phyloP scores from a whole-genome alignment of 2,329 filamentous ascomycete genomes.

The Chrysosporium keratinophilum region DNA sequence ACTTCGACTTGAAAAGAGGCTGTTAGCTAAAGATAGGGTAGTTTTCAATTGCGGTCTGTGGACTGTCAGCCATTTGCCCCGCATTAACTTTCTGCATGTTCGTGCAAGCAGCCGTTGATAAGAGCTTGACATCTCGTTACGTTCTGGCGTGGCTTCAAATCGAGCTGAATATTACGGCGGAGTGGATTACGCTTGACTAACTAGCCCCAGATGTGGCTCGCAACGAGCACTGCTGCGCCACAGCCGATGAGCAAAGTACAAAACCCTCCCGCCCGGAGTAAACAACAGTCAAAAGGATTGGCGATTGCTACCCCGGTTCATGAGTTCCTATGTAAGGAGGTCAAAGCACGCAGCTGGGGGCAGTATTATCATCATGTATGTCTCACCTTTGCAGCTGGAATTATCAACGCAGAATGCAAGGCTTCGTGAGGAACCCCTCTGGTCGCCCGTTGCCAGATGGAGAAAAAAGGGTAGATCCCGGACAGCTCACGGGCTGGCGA shows the following conservation, averaged over 20 bases:
- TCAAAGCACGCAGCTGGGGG: conserved; percentile 5
- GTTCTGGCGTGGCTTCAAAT: neutral
- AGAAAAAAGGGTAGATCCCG: neutral
- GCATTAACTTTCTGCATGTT: conserved; percentile 1
- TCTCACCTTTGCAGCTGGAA: conserved; percentile 4
- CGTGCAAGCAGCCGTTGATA: neutral
- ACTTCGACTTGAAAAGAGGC: neutral
- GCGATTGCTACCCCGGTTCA: too few relatives aligned
- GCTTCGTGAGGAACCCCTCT: neutral
- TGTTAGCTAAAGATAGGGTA: neutral
- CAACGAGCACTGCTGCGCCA: neutral
- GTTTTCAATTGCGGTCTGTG: neutral
- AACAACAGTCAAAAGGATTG: too few relatives aligned
- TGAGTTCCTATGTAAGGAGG: neutral
- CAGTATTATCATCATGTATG: conserved; percentile 5
- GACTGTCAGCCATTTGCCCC: neutral
- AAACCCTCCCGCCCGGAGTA: neutral
- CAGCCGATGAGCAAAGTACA: neutral
- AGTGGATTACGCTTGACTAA: neutral
- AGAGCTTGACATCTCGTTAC: neutral
- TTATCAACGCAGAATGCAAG: neutral
- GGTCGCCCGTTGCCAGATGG: neutral
- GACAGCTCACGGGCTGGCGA: conserved; percentile 2
- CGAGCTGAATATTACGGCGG: neutral
- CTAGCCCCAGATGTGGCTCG: neutral